Percentiles rank a stretch among this genome's conserved stretches.
These are phyloP conservation scores for Bretschneidera sinensis DNA, from an alignment of 345 rosid genomes.

Conservation along the genomic window DNA sequence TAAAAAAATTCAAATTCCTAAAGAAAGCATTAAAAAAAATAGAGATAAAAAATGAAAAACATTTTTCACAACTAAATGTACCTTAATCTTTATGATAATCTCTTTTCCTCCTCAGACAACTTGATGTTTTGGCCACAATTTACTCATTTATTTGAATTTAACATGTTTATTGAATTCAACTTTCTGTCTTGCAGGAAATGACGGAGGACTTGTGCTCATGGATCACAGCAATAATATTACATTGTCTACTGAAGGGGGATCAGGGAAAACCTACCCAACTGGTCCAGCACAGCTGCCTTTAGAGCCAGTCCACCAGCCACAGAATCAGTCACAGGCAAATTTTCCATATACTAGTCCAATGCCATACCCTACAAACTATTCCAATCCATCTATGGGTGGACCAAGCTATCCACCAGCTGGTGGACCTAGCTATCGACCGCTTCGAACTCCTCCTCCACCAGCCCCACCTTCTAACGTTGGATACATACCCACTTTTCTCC, in stretches of 20 bases:
- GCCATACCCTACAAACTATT: slow-evolving; percentile 26
- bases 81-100: neutral
- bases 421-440: slow-evolving; percentile 34
- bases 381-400: slow-evolving; percentile 24
- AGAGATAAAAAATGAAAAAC: too few species aligned
- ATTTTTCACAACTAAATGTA: too few species aligned
- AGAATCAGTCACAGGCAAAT: slow-evolving; percentile 22
- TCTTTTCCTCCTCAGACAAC: neutral
- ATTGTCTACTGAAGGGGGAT: slow-evolving; percentile 22
- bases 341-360: slow-evolving; percentile 24
- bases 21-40: too few species aligned
- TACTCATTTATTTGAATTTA: too few species aligned
- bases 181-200: slow-evolving; percentile 33
- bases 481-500: slow-evolving; percentile 42
- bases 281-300: slow-evolving; percentile 22
- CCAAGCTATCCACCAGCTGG: slow-evolving; percentile 27
- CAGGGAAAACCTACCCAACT: slow-evolving; percentile 16
- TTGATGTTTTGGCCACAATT: too few species aligned
- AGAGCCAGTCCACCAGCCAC: slow-evolving; percentile 18
- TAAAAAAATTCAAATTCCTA: neutral
- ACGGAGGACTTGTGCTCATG: slow-evolving; percentile 45
- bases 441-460: slow-evolving; percentile 45
- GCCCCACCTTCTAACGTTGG: slow-evolving; percentile 53
- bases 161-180: too few species aligned
- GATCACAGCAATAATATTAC: slow-evolving; percentile 26